Percentiles rank a stretch among this genome's conserved stretches.
phyloP scores from a whole-genome alignment of 495 filamentous ascomycete genomes.

The Neurospora sp. region DNA sequence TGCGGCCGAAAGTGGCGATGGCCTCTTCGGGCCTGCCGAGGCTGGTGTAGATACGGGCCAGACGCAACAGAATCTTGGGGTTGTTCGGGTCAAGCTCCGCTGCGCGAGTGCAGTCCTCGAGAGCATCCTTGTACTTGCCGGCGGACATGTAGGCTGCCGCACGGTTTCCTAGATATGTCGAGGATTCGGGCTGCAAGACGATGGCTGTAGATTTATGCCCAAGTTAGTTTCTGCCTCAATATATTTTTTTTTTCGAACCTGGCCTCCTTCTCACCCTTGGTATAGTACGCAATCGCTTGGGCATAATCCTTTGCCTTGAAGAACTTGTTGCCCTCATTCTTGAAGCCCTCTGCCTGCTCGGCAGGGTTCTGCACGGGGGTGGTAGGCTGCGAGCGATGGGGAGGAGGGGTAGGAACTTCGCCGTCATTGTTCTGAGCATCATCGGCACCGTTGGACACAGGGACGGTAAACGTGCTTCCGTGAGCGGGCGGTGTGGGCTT shows the following conservation, averaged over 20 bases:
- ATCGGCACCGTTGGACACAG: conserved; percentile 44
- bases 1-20: conserved; percentile 60
- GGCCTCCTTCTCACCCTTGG: conserved; percentile 56
- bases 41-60: conserved; percentile 79
- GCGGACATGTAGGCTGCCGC: conserved; percentile 88
- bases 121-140: conserved; percentile 60
- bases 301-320: conserved; percentile 86
- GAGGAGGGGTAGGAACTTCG: conserved; percentile 65
- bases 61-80: conserved; percentile 73
- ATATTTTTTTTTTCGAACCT: background rate
- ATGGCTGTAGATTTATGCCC: conserved; percentile 50
- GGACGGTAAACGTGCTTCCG: conserved; percentile 30
- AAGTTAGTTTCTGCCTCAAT: conserved; percentile 4
- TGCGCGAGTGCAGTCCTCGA: conserved; percentile 75
- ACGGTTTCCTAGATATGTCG: conserved; percentile 90
- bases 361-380: conserved; percentile 44
- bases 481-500: conserved; percentile 21
- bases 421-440: conserved; percentile 27
- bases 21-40: conserved; percentile 80
- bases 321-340: conserved; percentile 86
- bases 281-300: conserved; percentile 83
- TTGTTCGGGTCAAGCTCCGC: conserved; percentile 73
- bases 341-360: conserved; percentile 78
- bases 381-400: conserved; percentile 56
- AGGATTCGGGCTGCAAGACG: conserved; percentile 62